phyloP scores from a whole-genome alignment of 2,329 filamentous ascomycete genomes.

The Neophaeococcomyces mojaviensis region DNA sequence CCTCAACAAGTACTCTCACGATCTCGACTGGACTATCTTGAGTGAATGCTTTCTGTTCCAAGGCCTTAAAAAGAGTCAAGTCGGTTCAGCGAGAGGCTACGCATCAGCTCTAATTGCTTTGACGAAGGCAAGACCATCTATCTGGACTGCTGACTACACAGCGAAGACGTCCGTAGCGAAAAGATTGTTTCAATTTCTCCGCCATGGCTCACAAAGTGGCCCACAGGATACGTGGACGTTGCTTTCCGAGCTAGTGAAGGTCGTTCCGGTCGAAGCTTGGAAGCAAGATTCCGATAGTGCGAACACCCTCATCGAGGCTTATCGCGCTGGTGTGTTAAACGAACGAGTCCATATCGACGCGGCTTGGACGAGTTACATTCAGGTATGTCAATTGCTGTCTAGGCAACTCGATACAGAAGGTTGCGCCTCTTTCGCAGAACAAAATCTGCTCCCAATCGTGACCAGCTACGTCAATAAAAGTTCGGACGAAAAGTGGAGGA shows the following conservation, averaged over 20 bases:
- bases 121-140: constrained; percentile 55
- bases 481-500: constrained; percentile 5
- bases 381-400: constrained; percentile 50
- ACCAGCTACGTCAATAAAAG: constrained; percentile 40
- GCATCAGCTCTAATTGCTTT: constrained; percentile 59
- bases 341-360: constrained; percentile 52
- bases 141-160: constrained; percentile 64
- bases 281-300: constrained; percentile 42
- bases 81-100: constrained; percentile 65
- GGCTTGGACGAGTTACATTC: constrained; percentile 71
- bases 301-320: constrained; percentile 55
- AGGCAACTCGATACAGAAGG: constrained; percentile 42
- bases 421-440: constrained; percentile 37
- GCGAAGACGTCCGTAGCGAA: constrained; percentile 50
- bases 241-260: constrained; percentile 53
- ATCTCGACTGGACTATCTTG: constrained; percentile 56
- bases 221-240: constrained; percentile 65
- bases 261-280: constrained; percentile 50
- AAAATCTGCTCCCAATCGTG: constrained; percentile 46
- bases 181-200: constrained; percentile 63
- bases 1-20: constrained; percentile 40
- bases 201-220: constrained; percentile 77
- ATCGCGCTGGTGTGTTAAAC: constrained; percentile 63
- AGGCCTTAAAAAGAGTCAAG: constrained; percentile 64
- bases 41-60: constrained; percentile 66